A percentile compares a stretch with the other conserved stretches of the same genome.
Conservation (phyloP, 2,329 filamentous ascomycete genomes). For the Colletotrichum abscissum region DNA sequence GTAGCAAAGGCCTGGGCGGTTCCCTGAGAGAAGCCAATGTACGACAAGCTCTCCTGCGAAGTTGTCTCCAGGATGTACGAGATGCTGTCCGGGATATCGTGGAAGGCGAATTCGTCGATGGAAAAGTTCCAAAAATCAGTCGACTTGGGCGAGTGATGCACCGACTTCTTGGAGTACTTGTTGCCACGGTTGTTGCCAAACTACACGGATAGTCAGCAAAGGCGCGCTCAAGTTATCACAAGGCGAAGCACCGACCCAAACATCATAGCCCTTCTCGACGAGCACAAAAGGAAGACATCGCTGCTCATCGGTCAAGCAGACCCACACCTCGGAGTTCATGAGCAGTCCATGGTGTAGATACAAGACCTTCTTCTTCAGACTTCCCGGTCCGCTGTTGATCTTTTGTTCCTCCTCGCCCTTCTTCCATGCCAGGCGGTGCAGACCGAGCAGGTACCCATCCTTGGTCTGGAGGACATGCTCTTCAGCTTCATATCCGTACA, state of each 20-base stretch:
- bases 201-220: slow-evolving; percentile 53
- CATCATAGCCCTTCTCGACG: slow-evolving; percentile 92
- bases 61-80: slow-evolving; percentile 90
- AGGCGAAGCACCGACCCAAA: slow-evolving; percentile 75
- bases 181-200: slow-evolving; percentile 98
- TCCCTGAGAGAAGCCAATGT: slow-evolving; percentile 97
- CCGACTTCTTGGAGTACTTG: slow-evolving; percentile 98
- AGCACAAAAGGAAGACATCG: slow-evolving; percentile 89
- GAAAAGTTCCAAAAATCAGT: slow-evolving; percentile 95
- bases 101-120: slow-evolving; percentile 97
- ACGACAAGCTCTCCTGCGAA: slow-evolving; percentile 84
- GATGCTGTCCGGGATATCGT: slow-evolving; percentile 97
- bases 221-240: background rate
- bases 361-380: slow-evolving; percentile 83
- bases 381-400: slow-evolving; percentile 78
- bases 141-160: slow-evolving; percentile 79
- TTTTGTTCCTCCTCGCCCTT: slow-evolving; percentile 83
- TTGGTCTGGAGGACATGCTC: slow-evolving; percentile 96
- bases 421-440: slow-evolving; percentile 87
- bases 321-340: slow-evolving; percentile 99
- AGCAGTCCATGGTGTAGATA: slow-evolving; percentile 96
- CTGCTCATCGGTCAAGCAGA: slow-evolving; percentile 87
- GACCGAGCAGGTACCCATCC: slow-evolving; percentile 91
- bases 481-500: slow-evolving; percentile 93
- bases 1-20: slow-evolving; percentile 97